phyloP scores from a whole-genome alignment of 805 yeast species.

The Ogataea populi-albae region DNA sequence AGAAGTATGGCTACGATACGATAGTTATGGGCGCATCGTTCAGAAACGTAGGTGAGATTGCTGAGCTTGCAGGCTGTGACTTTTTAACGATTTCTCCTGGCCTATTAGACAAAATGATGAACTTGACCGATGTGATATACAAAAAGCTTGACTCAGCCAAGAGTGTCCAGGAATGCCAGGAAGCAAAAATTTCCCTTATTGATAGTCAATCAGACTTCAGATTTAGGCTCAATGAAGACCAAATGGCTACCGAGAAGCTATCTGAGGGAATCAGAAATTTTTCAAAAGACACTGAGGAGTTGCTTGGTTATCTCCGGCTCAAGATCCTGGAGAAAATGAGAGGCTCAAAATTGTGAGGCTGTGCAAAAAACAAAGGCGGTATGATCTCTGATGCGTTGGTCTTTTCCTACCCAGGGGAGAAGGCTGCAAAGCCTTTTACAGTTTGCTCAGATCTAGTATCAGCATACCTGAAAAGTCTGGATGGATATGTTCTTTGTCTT shows the following conservation, averaged over 20 bases:
- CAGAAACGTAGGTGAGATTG: conserved; percentile 94
- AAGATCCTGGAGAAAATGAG: conserved; percentile 13
- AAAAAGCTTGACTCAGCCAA: conserved; percentile 64
- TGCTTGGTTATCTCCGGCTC: conserved; percentile 9
- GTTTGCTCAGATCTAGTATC: too few relatives aligned
- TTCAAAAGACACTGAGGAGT: conserved; percentile 39
- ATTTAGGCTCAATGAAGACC: conserved; percentile 87
- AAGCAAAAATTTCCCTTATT: conserved; percentile 70
- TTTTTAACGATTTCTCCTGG: conserved; percentile 92
- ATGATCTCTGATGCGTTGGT: too few relatives aligned
- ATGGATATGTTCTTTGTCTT: too few relatives aligned
- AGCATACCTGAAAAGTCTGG: too few relatives aligned
- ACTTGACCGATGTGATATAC: conserved; percentile 74
- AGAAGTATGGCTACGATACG: conserved; percentile 92
- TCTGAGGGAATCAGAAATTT: conserved; percentile 97
- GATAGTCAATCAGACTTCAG: conserved; percentile 88
- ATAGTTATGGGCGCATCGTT: conserved; percentile 99
- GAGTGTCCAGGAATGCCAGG: conserved; percentile 50
- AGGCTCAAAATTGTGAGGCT: conserved; percentile 10
- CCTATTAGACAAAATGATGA: conserved; percentile 79
- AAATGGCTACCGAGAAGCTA: conserved; percentile 97
- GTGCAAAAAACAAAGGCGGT: too few relatives aligned
- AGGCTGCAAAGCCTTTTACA: too few relatives aligned
- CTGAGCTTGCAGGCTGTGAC: conserved; percentile 95
- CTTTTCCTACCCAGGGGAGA: too few relatives aligned